Evolutionary conservation across 2,329 filamentous ascomycete species (phyloP).

Genomic region (Verticillium nonalfalfae): DNA sequence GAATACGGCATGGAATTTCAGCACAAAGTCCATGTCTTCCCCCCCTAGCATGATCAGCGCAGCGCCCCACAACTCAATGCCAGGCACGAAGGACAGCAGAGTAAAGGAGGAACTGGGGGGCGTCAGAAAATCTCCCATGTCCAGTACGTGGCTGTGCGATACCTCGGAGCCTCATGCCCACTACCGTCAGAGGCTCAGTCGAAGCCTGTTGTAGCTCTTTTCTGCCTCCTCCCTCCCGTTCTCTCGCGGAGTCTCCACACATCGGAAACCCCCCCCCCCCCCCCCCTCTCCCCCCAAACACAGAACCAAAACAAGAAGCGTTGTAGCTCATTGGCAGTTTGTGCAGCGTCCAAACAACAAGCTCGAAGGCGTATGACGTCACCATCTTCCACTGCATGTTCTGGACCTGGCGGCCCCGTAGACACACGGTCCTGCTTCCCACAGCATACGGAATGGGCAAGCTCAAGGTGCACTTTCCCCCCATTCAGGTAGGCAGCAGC

Average conservation of each 20-base stretch:
- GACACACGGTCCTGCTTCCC: background rate
- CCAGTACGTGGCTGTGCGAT: background rate
- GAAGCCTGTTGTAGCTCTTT: background rate
- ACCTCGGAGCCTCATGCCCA: background rate
- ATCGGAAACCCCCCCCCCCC: background rate
- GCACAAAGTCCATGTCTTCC: background rate
- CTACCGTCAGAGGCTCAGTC: background rate
- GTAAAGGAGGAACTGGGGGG: background rate
- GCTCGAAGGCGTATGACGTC: background rate
- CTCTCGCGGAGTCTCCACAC: background rate
- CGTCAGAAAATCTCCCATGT: background rate
- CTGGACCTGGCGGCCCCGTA: background rate
- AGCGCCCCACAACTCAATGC: background rate
- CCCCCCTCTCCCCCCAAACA: background rate
- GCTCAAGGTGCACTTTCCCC: background rate
- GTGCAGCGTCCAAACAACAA: background rate
- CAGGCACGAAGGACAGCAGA: too few relatives aligned
- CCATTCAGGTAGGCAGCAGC: background rate
- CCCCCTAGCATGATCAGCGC: background rate
- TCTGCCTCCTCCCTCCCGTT: too few relatives aligned
- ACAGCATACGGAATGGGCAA: background rate
- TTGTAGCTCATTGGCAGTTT: background rate
- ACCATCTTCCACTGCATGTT: background rate
- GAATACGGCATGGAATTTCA: background rate
- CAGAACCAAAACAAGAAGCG: background rate